Base-by-base conservation (phyloP, 2,329 filamentous ascomycete species). In the Pseudogymnoascus sp. region DNA sequence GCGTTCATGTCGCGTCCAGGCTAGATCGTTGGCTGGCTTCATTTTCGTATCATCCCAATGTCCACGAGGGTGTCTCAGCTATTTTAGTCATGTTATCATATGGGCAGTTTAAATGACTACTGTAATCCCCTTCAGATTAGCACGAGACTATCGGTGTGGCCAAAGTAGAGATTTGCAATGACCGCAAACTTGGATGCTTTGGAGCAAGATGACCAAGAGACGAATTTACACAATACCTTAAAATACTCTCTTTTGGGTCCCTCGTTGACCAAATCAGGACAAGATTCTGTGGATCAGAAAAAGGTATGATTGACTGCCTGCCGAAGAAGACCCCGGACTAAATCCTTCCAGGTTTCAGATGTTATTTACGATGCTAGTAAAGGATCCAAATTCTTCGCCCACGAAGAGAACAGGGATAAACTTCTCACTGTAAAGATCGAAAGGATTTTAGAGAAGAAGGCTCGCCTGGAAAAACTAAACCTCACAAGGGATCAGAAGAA, bases 281-380 rank as follows among this genome's bases (percentile, higher is more conserved):
- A 97, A 74, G 91, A 96, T 71, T 82, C 85, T 15, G 93, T 97
- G n/a, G 91, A 99, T 71, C 95, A 97, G 77, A 83, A 83, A 67
- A 96, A 95, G 79, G 88, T 87, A 73, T 46, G 59, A 21, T 31
- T 61, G 21, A 23, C 15, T 23, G 13, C 15, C 15, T 33, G 7
- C 50, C n/a, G 21, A 13, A 46, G 29, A 46, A 63, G 60, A 2
- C 40, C 10, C 38, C 10, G 15, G 53, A 46, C 35, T 66, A 42
- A 68, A 60, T 59, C 42, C 63, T 65, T 23, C 11, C 60, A 88
- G 86, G 92, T 99, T 60, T 96, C 93, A 2, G 93, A 97, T 70
- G 88, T 97, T 69, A 99, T 99, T 65, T 97, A 97, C 77, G 91
- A 96, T 74, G 92, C 93, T 10, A 97, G 92, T 15, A 97, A 96